A percentile compares a stretch with the other conserved stretches of the same genome.
Conservation (phyloP, 345 rosid genomes). For the Toxicodendron radicans region DNA sequence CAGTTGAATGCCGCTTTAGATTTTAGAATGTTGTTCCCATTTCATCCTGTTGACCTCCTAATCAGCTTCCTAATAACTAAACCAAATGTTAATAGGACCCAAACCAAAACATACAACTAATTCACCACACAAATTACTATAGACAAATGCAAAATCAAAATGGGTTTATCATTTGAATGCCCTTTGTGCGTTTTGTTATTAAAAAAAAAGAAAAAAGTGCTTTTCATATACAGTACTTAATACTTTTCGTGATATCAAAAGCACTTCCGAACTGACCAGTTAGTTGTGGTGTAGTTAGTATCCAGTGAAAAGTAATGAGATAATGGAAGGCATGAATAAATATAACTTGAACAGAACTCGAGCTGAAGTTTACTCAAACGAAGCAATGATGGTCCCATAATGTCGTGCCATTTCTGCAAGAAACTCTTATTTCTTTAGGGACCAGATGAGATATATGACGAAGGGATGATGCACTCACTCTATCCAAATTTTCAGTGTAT, state of each 20-base stretch:
- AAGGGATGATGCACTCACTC: too few relatives aligned
- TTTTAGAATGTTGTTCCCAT: constrained; percentile 6
- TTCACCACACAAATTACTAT: background rate
- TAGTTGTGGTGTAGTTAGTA: background rate
- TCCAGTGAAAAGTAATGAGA: background rate
- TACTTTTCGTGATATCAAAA: too few relatives aligned
- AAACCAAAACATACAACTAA: background rate
- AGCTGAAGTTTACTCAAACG: background rate
- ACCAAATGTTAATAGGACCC: background rate
- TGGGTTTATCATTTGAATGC: background rate
- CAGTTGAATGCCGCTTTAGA: background rate
- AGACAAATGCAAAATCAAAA: background rate
- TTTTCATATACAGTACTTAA: too few relatives aligned
- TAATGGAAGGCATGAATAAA: background rate
- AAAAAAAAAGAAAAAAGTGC: too few relatives aligned
- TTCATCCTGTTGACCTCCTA: constrained; percentile 9
- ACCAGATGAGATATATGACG: too few relatives aligned
- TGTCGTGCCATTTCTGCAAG: too few relatives aligned
- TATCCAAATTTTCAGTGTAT: too few relatives aligned
- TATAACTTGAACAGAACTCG: background rate
- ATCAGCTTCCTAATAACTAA: background rate
- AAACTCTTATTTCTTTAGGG: too few relatives aligned
- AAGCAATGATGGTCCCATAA: constrained; percentile 16
- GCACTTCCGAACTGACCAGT: background rate
- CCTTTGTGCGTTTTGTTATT: background rate